A percentile compares a stretch with the other conserved stretches of the same genome.
phyloP scores from a whole-genome alignment of 2,329 filamentous ascomycete species.

The Cercospora janseana region DNA sequence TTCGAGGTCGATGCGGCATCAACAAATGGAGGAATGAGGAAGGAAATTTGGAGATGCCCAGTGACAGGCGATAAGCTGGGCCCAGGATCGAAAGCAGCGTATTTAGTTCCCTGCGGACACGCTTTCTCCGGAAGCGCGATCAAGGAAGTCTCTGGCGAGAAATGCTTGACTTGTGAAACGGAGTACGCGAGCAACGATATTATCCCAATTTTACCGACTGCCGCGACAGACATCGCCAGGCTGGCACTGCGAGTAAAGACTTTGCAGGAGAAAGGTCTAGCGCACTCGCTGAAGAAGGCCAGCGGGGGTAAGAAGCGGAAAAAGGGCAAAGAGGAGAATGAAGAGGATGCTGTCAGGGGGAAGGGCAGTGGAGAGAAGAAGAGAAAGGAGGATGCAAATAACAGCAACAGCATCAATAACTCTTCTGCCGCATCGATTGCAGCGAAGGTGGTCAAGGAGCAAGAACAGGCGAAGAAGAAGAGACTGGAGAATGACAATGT shows the following conservation, averaged over 20 bases:
- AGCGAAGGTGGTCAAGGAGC: conserved; percentile 80
- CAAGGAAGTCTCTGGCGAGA: conserved; percentile 58
- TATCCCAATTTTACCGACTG: conserved; percentile 74
- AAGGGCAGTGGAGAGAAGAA: conserved; percentile 21
- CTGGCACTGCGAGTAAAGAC: conserved; percentile 65
- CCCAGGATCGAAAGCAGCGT: conserved; percentile 74
- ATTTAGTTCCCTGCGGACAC: conserved; percentile 92
- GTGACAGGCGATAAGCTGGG: conserved; percentile 85
- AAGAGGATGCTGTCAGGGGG: conserved; percentile 24
- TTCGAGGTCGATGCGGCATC: conserved; percentile 59
- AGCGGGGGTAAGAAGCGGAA: conserved; percentile 68
- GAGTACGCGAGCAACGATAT: conserved; percentile 71
- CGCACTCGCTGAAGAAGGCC: conserved; percentile 85
- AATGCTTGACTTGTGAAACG: conserved; percentile 67
- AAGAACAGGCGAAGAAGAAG: conserved; percentile 76
- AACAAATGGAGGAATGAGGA: conserved; percentile 30
- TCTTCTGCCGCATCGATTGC: conserved; percentile 80
- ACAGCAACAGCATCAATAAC: conserved; percentile 69
- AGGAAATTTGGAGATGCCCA: conserved; percentile 75
- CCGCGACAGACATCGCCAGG: conserved; percentile 66
- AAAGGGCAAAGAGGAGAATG: conserved; percentile 54
- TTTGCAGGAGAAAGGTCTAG: conserved; percentile 69
- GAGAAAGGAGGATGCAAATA: conserved; percentile 38
- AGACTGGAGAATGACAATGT: conserved; percentile 61
- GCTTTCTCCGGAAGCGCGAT: conserved; percentile 86